Evolutionary conservation across 75 land plant species (phyloP).

Genomic region (Pinus tabuliformis): DNA sequence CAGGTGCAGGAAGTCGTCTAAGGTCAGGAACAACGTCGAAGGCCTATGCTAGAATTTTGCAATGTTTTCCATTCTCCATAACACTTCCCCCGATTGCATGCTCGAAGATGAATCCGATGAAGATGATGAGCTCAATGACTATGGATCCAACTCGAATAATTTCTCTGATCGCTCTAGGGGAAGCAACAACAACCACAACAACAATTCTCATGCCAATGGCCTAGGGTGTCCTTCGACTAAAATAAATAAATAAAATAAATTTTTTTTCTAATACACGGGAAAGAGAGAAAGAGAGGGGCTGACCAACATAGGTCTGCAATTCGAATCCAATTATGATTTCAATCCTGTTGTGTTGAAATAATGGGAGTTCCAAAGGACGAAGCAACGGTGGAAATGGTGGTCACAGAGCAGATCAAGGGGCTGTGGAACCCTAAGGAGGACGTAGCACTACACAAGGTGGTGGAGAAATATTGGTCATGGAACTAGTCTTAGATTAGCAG

Average conservation of each 20-base stretch:
- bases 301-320: no score
- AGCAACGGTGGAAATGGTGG: neutral
- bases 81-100: constrained; percentile 26
- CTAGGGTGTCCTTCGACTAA: constrained; percentile 9
- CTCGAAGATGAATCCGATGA: constrained; percentile 57
- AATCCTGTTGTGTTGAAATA: neutral
- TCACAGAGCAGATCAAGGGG: constrained; percentile 48
- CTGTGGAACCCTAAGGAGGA: constrained; percentile 71
- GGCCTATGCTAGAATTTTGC: constrained; percentile 84
- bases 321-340: no score
- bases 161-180: neutral
- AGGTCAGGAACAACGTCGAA: constrained; percentile 12
- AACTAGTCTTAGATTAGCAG: constrained; percentile 59
- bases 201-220: constrained; percentile 3
- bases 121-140: constrained; percentile 24
- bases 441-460: constrained; percentile 30
- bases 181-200: neutral
- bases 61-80: constrained; percentile 55
- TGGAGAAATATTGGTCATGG: constrained; percentile 48
- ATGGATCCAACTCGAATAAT: constrained; percentile 8
- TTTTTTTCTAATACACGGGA: no score
- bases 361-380: neutral
- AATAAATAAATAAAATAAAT: no score
- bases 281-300: neutral
- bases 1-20: constrained; percentile 75